phyloP scores from a whole-genome alignment of 1,284 basidiomycete genomes.

The Thelephora terrestris region DNA sequence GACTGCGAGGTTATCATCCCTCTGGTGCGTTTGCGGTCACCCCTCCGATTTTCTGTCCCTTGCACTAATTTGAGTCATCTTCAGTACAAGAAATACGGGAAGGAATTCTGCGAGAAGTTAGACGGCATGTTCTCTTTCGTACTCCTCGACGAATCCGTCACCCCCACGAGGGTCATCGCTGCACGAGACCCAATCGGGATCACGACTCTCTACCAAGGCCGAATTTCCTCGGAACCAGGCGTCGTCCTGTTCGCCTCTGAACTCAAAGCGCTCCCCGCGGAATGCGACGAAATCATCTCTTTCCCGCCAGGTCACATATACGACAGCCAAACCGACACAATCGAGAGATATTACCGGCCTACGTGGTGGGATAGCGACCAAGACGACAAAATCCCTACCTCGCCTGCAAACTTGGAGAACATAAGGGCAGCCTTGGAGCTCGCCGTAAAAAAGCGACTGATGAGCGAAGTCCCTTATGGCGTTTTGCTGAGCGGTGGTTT shows the following conservation, averaged over 20 bases:
- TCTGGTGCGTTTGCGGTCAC: constrained; percentile 43
- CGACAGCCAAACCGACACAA: constrained; percentile 71
- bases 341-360: constrained; percentile 78
- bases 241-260: constrained; percentile 93
- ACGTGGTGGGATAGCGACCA: constrained; percentile 78
- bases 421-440: constrained; percentile 82
- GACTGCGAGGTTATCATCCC: constrained; percentile 98
- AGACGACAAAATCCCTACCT: constrained; percentile 58
- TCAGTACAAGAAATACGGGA: constrained; percentile 81
- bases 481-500: constrained; percentile 93
- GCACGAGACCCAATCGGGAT: constrained; percentile 97
- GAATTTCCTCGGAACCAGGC: constrained; percentile 78
- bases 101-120: constrained; percentile 67
- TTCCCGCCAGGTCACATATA: constrained; percentile 98
- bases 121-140: constrained; percentile 99
- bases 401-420: constrained; percentile 56
- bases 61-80: background rate
- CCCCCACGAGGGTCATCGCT: constrained; percentile 86
- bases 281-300: constrained; percentile 90
- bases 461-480: constrained; percentile 99
- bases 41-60: background rate
- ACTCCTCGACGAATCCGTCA: constrained; percentile 85
- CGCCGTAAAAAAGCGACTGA: constrained; percentile 91
- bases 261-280: constrained; percentile 86
- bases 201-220: constrained; percentile 97